Evolutionary conservation across 345 rosid species (phyloP), one percentile per base, ranked within the genome.

Genomic region (Raphanus raphanistrum): DNA sequence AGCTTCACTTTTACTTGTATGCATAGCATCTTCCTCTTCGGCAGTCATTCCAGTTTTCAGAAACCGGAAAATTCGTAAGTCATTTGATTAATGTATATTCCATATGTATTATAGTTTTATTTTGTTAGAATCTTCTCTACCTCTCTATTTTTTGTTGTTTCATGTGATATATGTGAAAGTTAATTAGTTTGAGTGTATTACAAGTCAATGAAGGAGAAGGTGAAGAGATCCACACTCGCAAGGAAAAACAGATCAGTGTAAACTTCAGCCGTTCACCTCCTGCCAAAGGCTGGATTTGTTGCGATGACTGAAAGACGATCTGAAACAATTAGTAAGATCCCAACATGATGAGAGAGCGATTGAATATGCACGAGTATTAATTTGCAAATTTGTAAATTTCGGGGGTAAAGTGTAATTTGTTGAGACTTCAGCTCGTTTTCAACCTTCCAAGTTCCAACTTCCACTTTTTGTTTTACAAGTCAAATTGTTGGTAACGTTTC

Each of bases 261-360:
- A 55, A 55, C 28, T 17, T 55, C 60, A 55, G 60, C 60, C 60
- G 60, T 21, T 55, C 60, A 55, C 60, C 60, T 55, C 60, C 60
- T 17, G 60, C 60, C 28, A 55, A 55, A 55, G 60, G 60, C 60
- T 55, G 60, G 60, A 55, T 55, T 55, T 55, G 60, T 55, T 55
- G 60, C 60, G 13, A 55, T 8, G 60, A 55, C 21, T 21, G 27
- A 55, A 55, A 55, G 60, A 55, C 3, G 60, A 28, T 55, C 5
- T 55, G 60, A 17, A 17, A 50, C 4, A 45, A 0, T 45, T 45
- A 45, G 6, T 15, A 50, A 50, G 57, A 50, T 50, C 57, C 8
- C 57, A 50, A 50, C 57, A 50, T 45, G 6, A 45, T 45, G 16
- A 4, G 54, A 45, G 54, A 45, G 54, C 57, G 52, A 45, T 50